These are phyloP conservation scores for Thozetella sp. DNA, from an alignment of 495 filamentous ascomycete species.

Conservation along the genomic window DNA sequence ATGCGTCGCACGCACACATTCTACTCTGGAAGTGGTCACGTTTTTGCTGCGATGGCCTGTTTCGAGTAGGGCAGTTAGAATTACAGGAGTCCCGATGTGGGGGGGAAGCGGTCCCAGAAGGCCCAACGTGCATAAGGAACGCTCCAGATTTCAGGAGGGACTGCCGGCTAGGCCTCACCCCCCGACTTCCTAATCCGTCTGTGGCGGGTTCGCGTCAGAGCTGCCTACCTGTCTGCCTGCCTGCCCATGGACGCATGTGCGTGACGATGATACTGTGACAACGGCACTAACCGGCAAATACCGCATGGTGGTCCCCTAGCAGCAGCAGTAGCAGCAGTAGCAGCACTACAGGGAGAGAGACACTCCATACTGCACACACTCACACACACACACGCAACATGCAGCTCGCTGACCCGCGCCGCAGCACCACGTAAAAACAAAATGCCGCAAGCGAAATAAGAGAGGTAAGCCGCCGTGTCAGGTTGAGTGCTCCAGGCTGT, in stretches of 20 bases:
- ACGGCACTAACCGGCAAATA: no score
- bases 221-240: background rate
- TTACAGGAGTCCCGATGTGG: background rate
- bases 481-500: background rate
- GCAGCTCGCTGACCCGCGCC: background rate
- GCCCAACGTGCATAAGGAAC: background rate
- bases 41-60: background rate
- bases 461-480: background rate
- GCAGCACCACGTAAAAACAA: background rate
- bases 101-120: background rate
- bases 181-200: background rate
- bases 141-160: background rate
- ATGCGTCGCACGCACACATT: no score
- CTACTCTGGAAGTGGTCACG: no score
- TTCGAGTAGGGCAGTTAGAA: background rate
- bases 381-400: no score
- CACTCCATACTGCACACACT: no score
- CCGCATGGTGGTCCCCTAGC: no score
- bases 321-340: background rate
- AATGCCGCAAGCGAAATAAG: conserved; percentile 2
- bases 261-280: background rate
- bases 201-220: background rate
- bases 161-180: background rate
- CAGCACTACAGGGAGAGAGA: background rate
- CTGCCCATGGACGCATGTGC: background rate